phyloP scores from a whole-genome alignment of 2,329 filamentous ascomycete genomes.

The Talaromyces sp. region DNA sequence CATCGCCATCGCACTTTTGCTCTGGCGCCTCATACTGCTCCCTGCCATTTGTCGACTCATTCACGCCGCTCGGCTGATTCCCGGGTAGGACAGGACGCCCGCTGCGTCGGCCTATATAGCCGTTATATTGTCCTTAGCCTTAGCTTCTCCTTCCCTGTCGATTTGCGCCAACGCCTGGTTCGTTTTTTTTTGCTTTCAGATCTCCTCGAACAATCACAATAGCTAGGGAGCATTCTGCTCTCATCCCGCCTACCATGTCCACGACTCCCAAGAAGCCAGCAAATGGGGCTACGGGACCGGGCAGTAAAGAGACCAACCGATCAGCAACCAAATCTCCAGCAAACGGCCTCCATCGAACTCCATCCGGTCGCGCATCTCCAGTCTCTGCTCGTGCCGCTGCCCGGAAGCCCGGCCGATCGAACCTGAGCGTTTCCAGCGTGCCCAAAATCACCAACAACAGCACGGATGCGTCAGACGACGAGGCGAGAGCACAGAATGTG shows the following conservation, averaged over 20 bases:
- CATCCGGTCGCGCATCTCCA: slow-evolving; percentile 56
- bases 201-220: neutral
- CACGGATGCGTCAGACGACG: slow-evolving; percentile 57
- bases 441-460: slow-evolving; percentile 33
- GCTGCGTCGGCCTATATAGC: neutral
- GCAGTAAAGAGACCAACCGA: slow-evolving; percentile 48
- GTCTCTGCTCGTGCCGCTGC: slow-evolving; percentile 69
- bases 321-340: slow-evolving; percentile 40
- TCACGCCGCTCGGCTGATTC: slow-evolving; percentile 7
- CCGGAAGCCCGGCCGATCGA: slow-evolving; percentile 48
- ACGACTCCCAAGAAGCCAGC: slow-evolving; percentile 8
- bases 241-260: neutral
- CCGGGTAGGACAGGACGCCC: neutral
- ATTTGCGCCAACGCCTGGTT: neutral
- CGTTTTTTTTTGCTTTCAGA: neutral
- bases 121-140: neutral
- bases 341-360: slow-evolving; percentile 52
- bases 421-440: slow-evolving; percentile 38
- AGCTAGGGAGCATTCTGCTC: slow-evolving; percentile 4
- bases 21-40: neutral
- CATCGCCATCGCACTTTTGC: neutral
- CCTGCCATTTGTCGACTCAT: neutral
- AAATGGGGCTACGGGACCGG: slow-evolving; percentile 9
- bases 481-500: slow-evolving; percentile 72
- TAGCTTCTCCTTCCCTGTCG: neutral